phyloP scores from a whole-genome alignment of 768 basidiomycete genomes.

The Agrocybe praecox region DNA sequence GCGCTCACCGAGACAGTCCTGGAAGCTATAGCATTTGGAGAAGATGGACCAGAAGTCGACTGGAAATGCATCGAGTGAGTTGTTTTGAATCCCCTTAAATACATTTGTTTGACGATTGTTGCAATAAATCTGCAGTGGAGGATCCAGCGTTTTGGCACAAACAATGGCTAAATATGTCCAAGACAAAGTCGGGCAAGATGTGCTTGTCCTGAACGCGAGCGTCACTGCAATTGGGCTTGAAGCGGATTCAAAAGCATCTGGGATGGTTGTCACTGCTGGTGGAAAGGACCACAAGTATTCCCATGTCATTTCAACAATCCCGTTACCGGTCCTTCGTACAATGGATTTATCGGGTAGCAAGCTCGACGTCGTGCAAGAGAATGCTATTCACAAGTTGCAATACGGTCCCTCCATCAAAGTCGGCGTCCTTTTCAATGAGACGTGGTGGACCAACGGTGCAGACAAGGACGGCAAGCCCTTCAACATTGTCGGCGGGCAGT shows the following conservation, averaged over 20 bases:
- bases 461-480: constrained; percentile 20
- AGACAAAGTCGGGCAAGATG: background rate
- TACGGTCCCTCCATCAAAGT: constrained; percentile 37
- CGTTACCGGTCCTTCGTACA: constrained; percentile 29
- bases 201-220: background rate
- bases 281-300: constrained; percentile 9
- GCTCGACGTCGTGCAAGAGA: constrained; percentile 30
- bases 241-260: background rate
- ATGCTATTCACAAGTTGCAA: constrained; percentile 30
- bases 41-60: background rate
- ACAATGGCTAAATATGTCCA: constrained; percentile 3
- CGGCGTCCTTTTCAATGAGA: constrained; percentile 34
- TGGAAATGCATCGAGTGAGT: constrained; percentile 12
- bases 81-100: no score
- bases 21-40: constrained; percentile 13
- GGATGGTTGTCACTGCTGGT: constrained; percentile 1
- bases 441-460: constrained; percentile 35
- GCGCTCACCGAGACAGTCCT: constrained; percentile 36
- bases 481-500: constrained; percentile 40
- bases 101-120: background rate
- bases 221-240: constrained; percentile 4
- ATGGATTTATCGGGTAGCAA: constrained; percentile 24
- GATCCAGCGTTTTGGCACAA: constrained; percentile 3
- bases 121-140: background rate
- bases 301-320: constrained; percentile 34